phyloP scores from a whole-genome alignment of 306 rosid genomes.

The Cucumis melo region DNA sequence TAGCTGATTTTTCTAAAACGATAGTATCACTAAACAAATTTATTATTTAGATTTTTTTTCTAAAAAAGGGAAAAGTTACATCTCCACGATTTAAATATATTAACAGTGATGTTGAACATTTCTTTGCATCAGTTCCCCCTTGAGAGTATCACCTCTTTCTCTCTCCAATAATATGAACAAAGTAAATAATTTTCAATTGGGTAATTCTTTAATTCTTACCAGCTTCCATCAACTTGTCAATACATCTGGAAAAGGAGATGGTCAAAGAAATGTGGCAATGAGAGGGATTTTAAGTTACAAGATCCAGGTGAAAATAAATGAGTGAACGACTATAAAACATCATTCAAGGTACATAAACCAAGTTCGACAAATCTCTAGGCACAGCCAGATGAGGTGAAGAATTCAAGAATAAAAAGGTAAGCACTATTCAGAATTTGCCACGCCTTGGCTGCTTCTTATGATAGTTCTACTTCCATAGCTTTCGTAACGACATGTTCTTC shows the following conservation, averaged over 20 bases:
- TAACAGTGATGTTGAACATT: no score
- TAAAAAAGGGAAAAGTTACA: no score
- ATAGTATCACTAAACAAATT: no score
- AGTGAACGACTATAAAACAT: neutral
- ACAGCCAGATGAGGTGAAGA: neutral
- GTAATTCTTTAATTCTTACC: neutral
- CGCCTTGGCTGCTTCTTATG: neutral
- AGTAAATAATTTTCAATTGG: neutral
- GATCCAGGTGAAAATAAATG: neutral
- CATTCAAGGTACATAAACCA: neutral
- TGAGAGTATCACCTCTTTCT: no score
- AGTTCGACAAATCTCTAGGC: neutral
- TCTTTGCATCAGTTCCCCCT: no score
- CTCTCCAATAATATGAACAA: no score
- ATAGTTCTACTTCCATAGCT: conserved; percentile 70
- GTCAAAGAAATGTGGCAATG: neutral
- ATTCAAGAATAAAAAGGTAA: neutral
- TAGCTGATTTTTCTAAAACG: no score
- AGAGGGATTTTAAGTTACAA: neutral
- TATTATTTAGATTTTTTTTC: no score
- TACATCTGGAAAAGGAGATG: neutral
- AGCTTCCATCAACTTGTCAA: neutral
- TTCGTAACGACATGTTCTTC: conserved; percentile 91
- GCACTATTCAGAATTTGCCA: neutral
- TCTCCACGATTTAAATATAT: no score